Evolutionary conservation across 495 filamentous ascomycete species (phyloP), one percentile per base, ranked within the genome.

Genomic region (Podospora pseudopauciseta): DNA sequence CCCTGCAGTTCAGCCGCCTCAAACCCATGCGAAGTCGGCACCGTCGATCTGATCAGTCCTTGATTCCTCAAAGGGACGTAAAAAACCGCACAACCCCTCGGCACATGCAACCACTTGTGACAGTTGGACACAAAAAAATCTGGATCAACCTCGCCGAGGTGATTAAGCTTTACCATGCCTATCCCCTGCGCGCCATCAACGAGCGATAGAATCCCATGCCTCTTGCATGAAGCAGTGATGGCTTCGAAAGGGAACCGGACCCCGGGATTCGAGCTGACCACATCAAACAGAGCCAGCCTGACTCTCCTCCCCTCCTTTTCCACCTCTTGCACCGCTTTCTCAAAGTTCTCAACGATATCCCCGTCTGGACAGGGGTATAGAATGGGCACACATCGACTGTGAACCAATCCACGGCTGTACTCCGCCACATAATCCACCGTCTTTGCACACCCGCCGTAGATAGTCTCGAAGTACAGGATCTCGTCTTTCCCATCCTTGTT

Each of bases 51-150:
- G 20, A 97, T 86, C 23, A 94, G 74, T 26, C 79, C 79, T 72
- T 97, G 94, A 73, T 96, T 90, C 15, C 86, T 83, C 11, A 79
- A 65, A 0, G 91, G 88, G 1, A 96, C 92, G 75, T 96, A 91
- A 61, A 97, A 85, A 1, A 93, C 82, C 2, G 93, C 92, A 71
- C 87, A 91, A 28, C 87, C 88, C 56, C 94, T 86, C n/a, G 93
- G 94, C 13, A 88, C 87, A 72, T 87, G 91, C 18, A 97, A 85
- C 94, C 94, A 98, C 82, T 97, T 98, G 78, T 97, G 92, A 71
- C 86, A 87, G 74, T 97, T 97, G 26, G 82, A 87, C 9, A 92
- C 85, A 69, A 96, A 88, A 77, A 97, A 97, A 70, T 97, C 93
- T 0, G 91, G 88, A 49, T 89, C 82, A n/a, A 92, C 76, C 26